Conservation (phyloP, 1,139 yeast species). For the Protomyces arabidopsidicola region DNA sequence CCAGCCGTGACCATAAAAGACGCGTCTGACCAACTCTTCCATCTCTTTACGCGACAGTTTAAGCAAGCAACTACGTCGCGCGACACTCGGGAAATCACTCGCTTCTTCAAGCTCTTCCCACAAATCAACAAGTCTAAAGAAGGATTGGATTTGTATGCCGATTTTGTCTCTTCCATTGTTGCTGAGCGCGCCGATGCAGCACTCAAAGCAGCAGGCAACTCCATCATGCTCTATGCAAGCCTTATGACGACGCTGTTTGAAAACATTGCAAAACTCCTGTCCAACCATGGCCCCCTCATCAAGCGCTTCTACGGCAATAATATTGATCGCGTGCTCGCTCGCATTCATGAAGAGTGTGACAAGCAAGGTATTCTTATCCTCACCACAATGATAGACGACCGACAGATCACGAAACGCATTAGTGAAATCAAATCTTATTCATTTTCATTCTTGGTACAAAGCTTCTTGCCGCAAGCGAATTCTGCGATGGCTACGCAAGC, state of each 20-base stretch:
- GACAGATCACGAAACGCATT: conserved; percentile 50
- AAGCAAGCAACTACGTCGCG: conserved; percentile 61
- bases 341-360: conserved; percentile 82
- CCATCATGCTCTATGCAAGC: conserved; percentile 24
- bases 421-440: conserved; percentile 48
- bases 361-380: conserved; percentile 81
- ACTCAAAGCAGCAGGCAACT: conserved; percentile 22
- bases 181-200: conserved; percentile 52
- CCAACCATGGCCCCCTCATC: conserved; percentile 80
- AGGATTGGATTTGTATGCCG: conserved; percentile 78
- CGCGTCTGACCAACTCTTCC: conserved; percentile 58
- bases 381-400: conserved; percentile 77
- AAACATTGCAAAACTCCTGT: conserved; percentile 74
- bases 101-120: conserved; percentile 82
- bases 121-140: conserved; percentile 64
- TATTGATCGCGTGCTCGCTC: conserved; percentile 61
- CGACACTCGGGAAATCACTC: conserved; percentile 66
- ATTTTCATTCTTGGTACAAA: conserved; percentile 43
- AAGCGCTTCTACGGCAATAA: conserved; percentile 61
- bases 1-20: conserved; percentile 56
- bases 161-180: conserved; percentile 78
- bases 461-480: conserved; percentile 33
- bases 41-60: conserved; percentile 59
- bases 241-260: conserved; percentile 67
- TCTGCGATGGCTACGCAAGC: conserved; percentile 30